Base-by-base conservation (phyloP, 345 rosid genomes). In the Citrus australasica region DNA sequence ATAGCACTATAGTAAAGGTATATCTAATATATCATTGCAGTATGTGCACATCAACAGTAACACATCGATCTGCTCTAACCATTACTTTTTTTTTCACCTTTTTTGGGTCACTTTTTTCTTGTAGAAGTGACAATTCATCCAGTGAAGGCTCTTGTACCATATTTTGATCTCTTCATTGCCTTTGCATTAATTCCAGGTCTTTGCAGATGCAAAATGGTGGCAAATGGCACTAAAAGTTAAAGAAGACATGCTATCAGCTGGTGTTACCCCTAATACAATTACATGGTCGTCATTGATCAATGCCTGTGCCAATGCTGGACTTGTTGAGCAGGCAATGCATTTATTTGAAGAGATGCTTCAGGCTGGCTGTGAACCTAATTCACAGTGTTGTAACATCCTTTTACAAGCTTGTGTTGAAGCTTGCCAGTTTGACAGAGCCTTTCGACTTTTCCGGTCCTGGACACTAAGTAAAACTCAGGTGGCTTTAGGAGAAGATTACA, bases 281-380 rank as follows among this genome's bases (percentile, higher is more conserved):
- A 90, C 97, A 30, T 93, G 99, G 99, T 93, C 97, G 35, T 88
- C 99, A 1, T 80, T 95, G 91, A 90, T 95, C 85, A 91, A 94
- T 86, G 96, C 98, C 35, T 92, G 97, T 83, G 96, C 94, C 74
- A 92, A 90, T 79, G 94, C 93, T 38, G 97, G 99, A 65, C 87
- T 91, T 79, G 96, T 93, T 53, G 98, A 93, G 85, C 89, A 86
- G 81, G 92, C 96, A 79, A 86, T 87, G 80, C 88, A 87, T 73
- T 78, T 93, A 78, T 90, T 92, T 76, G 91, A 92, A 78, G 97
- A 93, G 82, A 95, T 92, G 99, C 85, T 92, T 88, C 84, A 77
- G 69, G 81, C 96, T 86, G 97, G 97, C 30, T 92, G 92, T 84
- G 87, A 87, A 82, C 98, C 97, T 66, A 93, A 91, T 83, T 84